Evolutionary conservation across 2,329 filamentous ascomycete genomes (phyloP).

Genomic region (Fonsecaea nubica): DNA sequence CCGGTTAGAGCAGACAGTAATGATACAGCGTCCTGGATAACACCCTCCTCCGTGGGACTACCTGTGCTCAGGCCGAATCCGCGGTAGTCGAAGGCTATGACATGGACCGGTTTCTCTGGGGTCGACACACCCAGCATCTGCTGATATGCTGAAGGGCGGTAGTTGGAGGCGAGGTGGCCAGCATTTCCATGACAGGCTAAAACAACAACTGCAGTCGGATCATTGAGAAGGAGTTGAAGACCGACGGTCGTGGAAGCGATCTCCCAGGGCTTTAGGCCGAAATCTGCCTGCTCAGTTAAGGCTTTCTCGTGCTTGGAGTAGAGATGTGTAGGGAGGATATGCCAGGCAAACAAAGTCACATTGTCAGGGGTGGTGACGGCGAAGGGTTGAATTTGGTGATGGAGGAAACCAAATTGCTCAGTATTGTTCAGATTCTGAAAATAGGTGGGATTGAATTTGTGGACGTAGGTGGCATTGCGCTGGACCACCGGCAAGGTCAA

Average conservation of each 20-base stretch:
- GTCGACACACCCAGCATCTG: slow-evolving; percentile 73
- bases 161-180: slow-evolving; percentile 79
- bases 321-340: slow-evolving; percentile 78
- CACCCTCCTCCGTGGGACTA: slow-evolving; percentile 76
- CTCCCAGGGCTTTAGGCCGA: slow-evolving; percentile 39
- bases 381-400: slow-evolving; percentile 80
- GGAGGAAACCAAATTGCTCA: slow-evolving; percentile 41
- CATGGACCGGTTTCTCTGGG: slow-evolving; percentile 68
- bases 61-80: slow-evolving; percentile 71
- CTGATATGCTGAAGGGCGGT: slow-evolving; percentile 78
- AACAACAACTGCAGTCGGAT: slow-evolving; percentile 60
- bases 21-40: slow-evolving; percentile 79
- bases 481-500: slow-evolving; percentile 75
- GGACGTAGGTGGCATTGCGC: slow-evolving; percentile 81
- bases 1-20: slow-evolving; percentile 69
- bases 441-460: slow-evolving; percentile 75
- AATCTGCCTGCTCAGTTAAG: slow-evolving; percentile 55
- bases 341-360: slow-evolving; percentile 85
- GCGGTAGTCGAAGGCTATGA: slow-evolving; percentile 81
- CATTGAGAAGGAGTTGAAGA: slow-evolving; percentile 58
- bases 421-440: slow-evolving; percentile 64
- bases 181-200: slow-evolving; percentile 72
- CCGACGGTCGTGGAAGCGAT: slow-evolving; percentile 57
- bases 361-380: slow-evolving; percentile 75
- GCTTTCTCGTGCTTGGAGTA: slow-evolving; percentile 72